Conservation (phyloP, 805 yeast genomes). For the Lipomyces japonicus region DNA sequence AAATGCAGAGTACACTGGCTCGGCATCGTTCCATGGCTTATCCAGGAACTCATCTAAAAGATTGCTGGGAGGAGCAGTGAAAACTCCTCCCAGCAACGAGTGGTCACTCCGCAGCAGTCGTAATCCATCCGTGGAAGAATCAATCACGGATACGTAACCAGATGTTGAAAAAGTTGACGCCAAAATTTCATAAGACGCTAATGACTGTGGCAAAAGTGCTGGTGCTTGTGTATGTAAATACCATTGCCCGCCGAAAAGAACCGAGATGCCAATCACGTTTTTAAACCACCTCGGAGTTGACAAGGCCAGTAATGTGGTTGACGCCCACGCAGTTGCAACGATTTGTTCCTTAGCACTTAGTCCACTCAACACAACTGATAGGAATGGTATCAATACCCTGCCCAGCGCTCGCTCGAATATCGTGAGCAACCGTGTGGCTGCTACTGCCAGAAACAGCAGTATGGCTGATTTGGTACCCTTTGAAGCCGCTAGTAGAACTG, state of each 20-base stretch:
- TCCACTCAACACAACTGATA: neutral
- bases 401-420: neutral
- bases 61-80: conserved; percentile 6
- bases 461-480: neutral
- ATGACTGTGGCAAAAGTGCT: neutral
- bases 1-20: conserved; percentile 23
- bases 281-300: neutral
- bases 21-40: conserved; percentile 7
- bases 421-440: neutral
- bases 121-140: neutral
- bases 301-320: neutral
- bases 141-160: conserved; percentile 23
- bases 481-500: neutral
- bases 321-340: neutral
- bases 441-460: neutral
- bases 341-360: neutral
- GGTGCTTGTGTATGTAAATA: neutral
- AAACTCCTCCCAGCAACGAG: conserved; percentile 24
- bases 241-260: neutral
- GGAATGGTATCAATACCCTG: neutral
- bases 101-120: conserved; percentile 20
- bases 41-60: neutral
- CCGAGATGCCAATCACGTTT: neutral
- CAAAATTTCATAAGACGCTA: neutral
- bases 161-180: conserved; percentile 12